phyloP scores from a whole-genome alignment of 2,329 filamentous ascomycete genomes.

The Tolypocladium guangdongense region DNA sequence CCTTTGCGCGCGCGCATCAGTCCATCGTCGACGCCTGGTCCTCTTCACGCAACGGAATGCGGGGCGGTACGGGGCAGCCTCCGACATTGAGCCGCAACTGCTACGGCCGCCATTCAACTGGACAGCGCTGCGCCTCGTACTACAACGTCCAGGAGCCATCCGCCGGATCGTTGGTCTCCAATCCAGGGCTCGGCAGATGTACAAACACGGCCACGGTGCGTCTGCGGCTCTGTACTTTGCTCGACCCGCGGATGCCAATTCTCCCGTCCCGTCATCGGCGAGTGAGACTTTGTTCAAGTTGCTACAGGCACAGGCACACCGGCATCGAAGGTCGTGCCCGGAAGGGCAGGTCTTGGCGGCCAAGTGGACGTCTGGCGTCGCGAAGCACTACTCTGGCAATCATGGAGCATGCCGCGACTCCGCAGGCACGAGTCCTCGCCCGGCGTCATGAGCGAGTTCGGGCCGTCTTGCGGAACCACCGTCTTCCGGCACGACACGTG shows the following conservation, averaged over 20 bases:
- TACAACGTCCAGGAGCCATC: slow-evolving; percentile 4
- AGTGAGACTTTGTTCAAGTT: neutral
- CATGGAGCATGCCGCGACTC: neutral
- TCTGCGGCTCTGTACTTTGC: slow-evolving; percentile 23
- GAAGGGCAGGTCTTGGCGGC: neutral
- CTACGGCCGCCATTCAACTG: slow-evolving; percentile 18
- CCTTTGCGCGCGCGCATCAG: too few relatives aligned
- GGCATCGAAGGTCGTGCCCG: neutral
- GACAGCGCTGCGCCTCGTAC: slow-evolving; percentile 28
- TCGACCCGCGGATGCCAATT: slow-evolving; percentile 30
- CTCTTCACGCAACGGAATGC: too few relatives aligned
- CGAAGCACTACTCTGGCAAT: neutral
- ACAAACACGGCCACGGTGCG: neutral
- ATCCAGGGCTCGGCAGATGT: slow-evolving; percentile 6
- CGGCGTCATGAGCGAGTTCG: slow-evolving; percentile 49
- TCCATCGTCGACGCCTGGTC: too few relatives aligned
- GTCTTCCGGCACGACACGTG: slow-evolving; percentile 49
- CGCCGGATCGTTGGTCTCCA: slow-evolving; percentile 10
- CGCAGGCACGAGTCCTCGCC: slow-evolving; percentile 42
- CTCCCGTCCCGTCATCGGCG: slow-evolving; percentile 12
- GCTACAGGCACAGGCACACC: neutral
- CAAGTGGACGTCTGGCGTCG: neutral
- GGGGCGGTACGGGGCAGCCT: neutral
- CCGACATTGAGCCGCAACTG: slow-evolving; percentile 19
- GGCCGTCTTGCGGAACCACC: slow-evolving; percentile 49